phyloP scores from a whole-genome alignment of 2,329 filamentous ascomycete species.

The Fusarium gaditjirri region DNA sequence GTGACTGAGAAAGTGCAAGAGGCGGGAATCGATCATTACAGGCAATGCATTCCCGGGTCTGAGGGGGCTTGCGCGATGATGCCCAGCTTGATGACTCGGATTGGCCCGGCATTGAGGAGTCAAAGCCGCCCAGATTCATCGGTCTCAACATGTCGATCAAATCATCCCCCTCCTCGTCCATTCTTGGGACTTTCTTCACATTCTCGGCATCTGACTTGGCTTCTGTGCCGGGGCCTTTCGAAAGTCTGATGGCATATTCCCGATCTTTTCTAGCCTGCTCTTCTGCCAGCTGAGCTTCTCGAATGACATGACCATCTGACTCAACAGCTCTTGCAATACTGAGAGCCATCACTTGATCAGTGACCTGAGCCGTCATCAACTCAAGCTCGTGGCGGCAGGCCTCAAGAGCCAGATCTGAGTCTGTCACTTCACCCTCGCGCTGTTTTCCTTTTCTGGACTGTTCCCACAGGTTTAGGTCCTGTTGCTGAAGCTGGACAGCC shows the following conservation, averaged over 20 bases:
- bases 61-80: not conserved
- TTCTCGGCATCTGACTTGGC: not conserved
- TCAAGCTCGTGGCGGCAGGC: conserved; percentile 4
- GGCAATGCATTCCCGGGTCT: not conserved
- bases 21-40: not conserved
- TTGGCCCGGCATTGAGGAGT: fast-evolving
- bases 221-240: not conserved
- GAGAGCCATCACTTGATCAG: not conserved
- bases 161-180: not conserved
- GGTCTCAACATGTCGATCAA: not conserved
- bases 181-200: fast-evolving
- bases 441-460: conserved; percentile 21
- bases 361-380: not conserved
- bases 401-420: conserved; percentile 7
- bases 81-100: conserved; percentile 1
- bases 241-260: not conserved
- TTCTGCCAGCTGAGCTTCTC: not conserved
- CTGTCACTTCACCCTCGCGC: not conserved
- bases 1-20: not conserved
- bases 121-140: not conserved
- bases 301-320: not conserved
- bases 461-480: not conserved
- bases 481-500: conserved; percentile 14
- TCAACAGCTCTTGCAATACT: conserved; percentile 25
- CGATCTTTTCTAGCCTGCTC: conserved; percentile 1